Evolutionary conservation across 345 rosid species (phyloP).

Genomic region (Lepidium didymum): DNA sequence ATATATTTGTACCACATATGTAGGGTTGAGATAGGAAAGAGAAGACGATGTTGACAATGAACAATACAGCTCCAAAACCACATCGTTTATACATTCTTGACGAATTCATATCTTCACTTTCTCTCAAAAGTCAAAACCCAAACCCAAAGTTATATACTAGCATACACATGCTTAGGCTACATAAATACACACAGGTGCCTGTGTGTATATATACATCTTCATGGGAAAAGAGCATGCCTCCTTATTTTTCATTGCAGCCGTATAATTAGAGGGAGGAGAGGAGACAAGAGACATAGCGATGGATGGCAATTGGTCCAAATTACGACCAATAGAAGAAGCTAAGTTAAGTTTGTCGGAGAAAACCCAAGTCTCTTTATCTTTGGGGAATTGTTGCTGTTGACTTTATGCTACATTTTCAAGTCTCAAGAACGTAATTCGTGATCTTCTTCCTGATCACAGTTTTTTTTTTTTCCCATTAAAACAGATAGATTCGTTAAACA

Average conservation of each 20-base stretch:
- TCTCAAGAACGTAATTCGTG: slow-evolving; percentile 15
- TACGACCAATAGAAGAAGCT: slow-evolving; percentile 4
- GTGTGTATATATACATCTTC: not conserved
- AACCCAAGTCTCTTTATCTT: not conserved
- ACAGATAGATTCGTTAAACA: no score
- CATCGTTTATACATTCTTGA: slow-evolving; percentile 6
- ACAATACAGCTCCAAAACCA: slow-evolving; percentile 14
- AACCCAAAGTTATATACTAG: not conserved
- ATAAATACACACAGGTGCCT: not conserved
- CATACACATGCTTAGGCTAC: not conserved
- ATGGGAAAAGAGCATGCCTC: slow-evolving; percentile 16
- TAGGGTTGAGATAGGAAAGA: not conserved
- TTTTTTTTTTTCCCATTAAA: no score
- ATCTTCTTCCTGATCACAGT: not conserved
- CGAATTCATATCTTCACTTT: slow-evolving; percentile 2
- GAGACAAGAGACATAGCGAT: not conserved
- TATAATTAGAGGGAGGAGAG: not conserved
- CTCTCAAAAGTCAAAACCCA: not conserved
- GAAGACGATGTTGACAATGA: slow-evolving; percentile 14
- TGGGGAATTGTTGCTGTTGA: slow-evolving; percentile 15
- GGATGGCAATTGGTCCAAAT: slow-evolving; percentile 2
- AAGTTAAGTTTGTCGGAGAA: slow-evolving; percentile 7
- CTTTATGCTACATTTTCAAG: not conserved
- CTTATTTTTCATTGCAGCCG: not conserved
- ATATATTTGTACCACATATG: slow-evolving; percentile 9